Evolutionary conservation across 2,329 filamentous ascomycete species (phyloP), one percentile per base, ranked within the genome.

Genomic region (Neophaeococcomyces aloes): DNA sequence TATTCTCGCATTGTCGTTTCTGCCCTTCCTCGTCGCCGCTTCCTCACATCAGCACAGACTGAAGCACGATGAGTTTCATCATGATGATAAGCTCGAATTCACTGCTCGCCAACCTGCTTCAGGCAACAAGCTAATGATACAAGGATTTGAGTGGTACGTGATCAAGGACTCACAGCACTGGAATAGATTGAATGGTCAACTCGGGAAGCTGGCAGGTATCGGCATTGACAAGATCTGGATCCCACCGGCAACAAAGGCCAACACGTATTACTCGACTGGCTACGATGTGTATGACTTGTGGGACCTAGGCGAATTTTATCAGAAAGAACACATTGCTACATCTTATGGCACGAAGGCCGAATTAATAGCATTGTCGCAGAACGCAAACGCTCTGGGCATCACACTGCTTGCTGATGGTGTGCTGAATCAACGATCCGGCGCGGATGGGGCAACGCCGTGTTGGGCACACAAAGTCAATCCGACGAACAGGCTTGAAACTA

Each of bases 61-160:
- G 23, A 27, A 27, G 23, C 23, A 27, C 10, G 23, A 5, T 5
- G 5, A 27, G 10, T 5, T 27, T 27, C 23, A 27, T 10, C 23
- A 27, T 27, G 23, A 27, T 10, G 5, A 27, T 10, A 27, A 27
- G 23, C 23, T 5, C 23, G 23, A 27, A 10, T 6, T 27, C 5
- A 27, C 23, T 33, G 13, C 13, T 33, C 30, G 30, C 5, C 30
- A 33, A 33, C n/a, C n/a, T 13, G 17, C 17, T 13, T 33, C 30
- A 7, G 7, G 5, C 6, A 43, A 43, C 31, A 4, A 15, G 10
- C 17, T 43, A n/a, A 36, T 43, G 32, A 32, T 43, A 3, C 41
- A 43, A 27, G 41, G 41, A 8, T 43, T 43, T 21, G 41, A 43
- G 25, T 43, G 41, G 41, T 43, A 43, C 15, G 33, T 37, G n/a